Evolutionary conservation across 805 yeast species (phyloP), one percentile per base, ranked within the genome.

Genomic region (Ogataea neopini): DNA sequence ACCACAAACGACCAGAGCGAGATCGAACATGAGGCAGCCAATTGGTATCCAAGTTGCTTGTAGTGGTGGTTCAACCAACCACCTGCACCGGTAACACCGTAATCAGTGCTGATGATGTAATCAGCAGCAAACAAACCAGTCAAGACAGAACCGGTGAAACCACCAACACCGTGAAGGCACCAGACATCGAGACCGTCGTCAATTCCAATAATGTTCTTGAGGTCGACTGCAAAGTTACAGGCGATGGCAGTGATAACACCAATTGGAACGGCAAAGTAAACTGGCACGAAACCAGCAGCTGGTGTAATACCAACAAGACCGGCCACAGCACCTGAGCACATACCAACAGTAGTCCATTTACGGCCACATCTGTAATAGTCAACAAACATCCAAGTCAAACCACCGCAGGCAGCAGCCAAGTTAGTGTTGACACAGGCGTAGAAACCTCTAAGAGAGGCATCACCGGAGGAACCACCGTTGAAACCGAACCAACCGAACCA

Each of bases 401-500:
- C 97, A 73, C 97, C 98, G 60, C 81, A 70, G 11, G 96, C 83
- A 51, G 98, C 98, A 44, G 98, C 96, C 59, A 92, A 67, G 71
- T 92, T 89, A 62, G 98, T 92, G 79, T 88, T 90, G 63, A 86
- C 85, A 66, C 86, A 80, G 32, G 97, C 96, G 75, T 90, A 90
- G 86, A 89, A 88, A 48, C 97, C 91, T 72, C 97, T 85, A 66
- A 94, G 83, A 52, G 92, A 72, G 30, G 97, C 88, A 64, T 89
- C 86, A 69, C 97, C 97, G 43, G 97, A 87, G 40, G 97, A 89
- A 61, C 98, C 98, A 70, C 97, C 97, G 78, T 94, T 94, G 82
- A 94, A 94, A 34, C 97, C 97, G 63, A 90, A 90, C 99, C 99
- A 94, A 30, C 98, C 99, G 61, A 94, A 90, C 97, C 97, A 92